Base-by-base conservation (phyloP, 2,329 filamentous ascomycete species). In the Paraphoma sp. region DNA sequence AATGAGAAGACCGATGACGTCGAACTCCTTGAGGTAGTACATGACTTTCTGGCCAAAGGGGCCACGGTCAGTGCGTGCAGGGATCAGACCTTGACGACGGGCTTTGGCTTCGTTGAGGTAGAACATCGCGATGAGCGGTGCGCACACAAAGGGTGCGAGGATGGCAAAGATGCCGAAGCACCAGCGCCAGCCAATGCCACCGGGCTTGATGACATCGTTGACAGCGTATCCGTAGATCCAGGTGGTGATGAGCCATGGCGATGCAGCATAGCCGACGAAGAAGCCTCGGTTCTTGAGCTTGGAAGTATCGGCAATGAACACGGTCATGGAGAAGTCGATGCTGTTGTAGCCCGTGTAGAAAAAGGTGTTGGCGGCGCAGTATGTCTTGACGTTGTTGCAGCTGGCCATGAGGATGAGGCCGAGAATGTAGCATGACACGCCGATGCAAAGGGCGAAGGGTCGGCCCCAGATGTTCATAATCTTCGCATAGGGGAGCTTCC, bases 271-370 rank as follows among this genome's bases (percentile, higher is more conserved):
- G 2, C 86, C 86, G 43, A 87, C 84, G 70, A 88, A 83, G 45
- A 91, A 79, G 1, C 83, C 86, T 81, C 73, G 62, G 68, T 90
- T 89, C 57, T 83, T 81, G 33, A 91, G 78, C 45, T 83, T 82
- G 1, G 88, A 87, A 1, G 87, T 89, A 65, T 91, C 89, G 29
- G 88, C 87, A 49, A 90, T 85, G 64, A 91, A 87, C 31, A 91
- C 84, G 52, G 83, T 84, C 29, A 90, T 79, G 42, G 83, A 83
- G 67, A 89, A 90, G 56, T 82, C 82, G 43, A 90, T 78, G 6
- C 86, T 86, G 29, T 84, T 83, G 57, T 68, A 74, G 10, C 89
- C 89, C 38, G 89, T 83, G 50, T 83, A 83, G 69, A 88, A 90
- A 68, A 92, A 89, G 1, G 89, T 87, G 60, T 87, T 82, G 2